Evolutionary conservation across 2,329 filamentous ascomycete species (phyloP), one percentile per base, ranked within the genome.

Genomic region (Aspergillus floridensis): DNA sequence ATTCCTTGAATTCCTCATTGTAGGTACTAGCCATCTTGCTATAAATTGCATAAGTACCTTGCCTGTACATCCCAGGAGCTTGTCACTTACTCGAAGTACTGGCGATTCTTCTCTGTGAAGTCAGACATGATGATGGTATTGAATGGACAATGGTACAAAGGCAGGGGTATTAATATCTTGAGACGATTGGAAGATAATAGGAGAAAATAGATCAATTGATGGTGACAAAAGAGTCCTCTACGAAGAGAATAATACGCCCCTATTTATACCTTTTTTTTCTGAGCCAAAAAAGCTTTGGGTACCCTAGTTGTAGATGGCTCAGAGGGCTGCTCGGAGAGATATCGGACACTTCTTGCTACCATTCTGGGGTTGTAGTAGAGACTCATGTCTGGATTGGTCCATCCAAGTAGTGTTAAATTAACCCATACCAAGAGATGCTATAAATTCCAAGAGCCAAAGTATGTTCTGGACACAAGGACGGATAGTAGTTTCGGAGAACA

Each of bases 21-120:
- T 88, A 88, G 2, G 74, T 74, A 2, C 81, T 75, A 3, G 85
- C 81, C 61, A 82, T 74, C 51, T 83, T 72, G 63, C 85, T 86
- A 44, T 49, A 16, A 16, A 16, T 7, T 29, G 29, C 44, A 21
- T 58, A 38, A 21, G 57, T 19, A 19, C 21, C 1, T 26, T 26
- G 26, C 7, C 8, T 29, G 26, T 10, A 2, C 7, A 29, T 6
- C 7, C 7, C 26, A 8, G 7, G 26, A 29, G 26, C 26, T 29
- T 29, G 26, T 29, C 29, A 67, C 76, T 70, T 66, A 79, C 77
- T 79, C 71, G 65, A 77, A 79, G 63, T 76, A 72, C 6, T 69
- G 65, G 31, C 72, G 70, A 55, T 79, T 79, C 24, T 66, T 65
- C 59, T 77, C 74, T 5, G 74, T 72, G 49, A 74, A 67, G 41